Evolutionary conservation across 192 early-diverging fungal species (phyloP), one percentile per base, ranked within the genome.

Genomic region (Geranomyces michiganensis): DNA sequence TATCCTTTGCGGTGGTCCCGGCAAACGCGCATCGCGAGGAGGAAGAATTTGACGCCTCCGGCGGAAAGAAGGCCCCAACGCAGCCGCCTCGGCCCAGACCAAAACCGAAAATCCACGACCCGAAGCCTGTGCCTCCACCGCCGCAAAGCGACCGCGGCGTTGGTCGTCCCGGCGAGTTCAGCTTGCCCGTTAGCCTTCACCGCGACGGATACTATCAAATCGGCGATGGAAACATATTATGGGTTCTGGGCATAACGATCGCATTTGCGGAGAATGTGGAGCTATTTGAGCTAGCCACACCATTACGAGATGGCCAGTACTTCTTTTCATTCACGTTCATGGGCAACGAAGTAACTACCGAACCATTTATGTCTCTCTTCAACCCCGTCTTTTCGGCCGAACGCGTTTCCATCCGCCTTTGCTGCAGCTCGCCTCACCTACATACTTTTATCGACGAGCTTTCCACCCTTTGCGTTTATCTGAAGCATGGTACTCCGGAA

Each of bases 211-310:
- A 65, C 61, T 86, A 78, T 70, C 81, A 86, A 69, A 31, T 81
- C 41, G 78, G 78, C 19, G 55, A 69, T 21, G 72, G 72, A n/a
- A 48, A 70, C 17, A 58, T 65, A 15, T 62, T 75, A 22, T 83
- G 78, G 76, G 62, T 76, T 12, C 58, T 80, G 3, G 77, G 73
- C 29, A 62, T 86, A 45, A 82, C 82, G 0, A 79, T 84, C 30
- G 80, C 82, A 7, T 85, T 85, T 74, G 84, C 81, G 26, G 79
- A 85, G 63, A 62, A 82, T 69, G 70, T 85, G n/a, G 22, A 56
- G 6, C 53, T 82, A 2, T 65, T 82, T 30, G 22, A 31, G 30
- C 51, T 71, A 30, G 58, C 27, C 21, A 44, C 56, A 21, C 17
- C 30, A 4, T 14, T 33, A 36, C 15, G 36, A 17, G 29, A 30